These are phyloP conservation scores for Aspergillus aculeatus DNA, from an alignment of 2,329 filamentous ascomycete species.

Conservation along the genomic window DNA sequence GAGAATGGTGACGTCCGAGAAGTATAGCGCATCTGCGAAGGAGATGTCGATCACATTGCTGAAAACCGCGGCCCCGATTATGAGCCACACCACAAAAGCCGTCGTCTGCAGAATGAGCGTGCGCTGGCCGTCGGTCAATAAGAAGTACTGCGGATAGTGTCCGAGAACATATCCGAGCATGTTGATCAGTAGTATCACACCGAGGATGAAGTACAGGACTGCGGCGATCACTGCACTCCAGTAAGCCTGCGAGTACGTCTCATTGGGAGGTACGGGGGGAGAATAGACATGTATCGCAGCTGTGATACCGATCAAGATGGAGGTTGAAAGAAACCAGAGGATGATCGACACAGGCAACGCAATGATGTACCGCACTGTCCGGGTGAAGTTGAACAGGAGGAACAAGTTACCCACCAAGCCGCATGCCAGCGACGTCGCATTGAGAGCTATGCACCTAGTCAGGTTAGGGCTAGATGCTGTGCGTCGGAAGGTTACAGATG, in stretches of 20 bases:
- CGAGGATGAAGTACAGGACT: constrained; percentile 74
- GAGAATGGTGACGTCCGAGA: constrained; percentile 68
- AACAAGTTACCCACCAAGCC: constrained; percentile 78
- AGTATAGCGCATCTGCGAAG: constrained; percentile 76
- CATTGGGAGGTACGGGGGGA: constrained; percentile 45
- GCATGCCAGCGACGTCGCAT: constrained; percentile 72
- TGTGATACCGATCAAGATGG: constrained; percentile 65
- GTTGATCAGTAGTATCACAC: constrained; percentile 73
- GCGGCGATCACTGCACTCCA: constrained; percentile 84
- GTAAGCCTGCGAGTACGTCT: constrained; percentile 74
- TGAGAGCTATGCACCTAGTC: constrained; percentile 67
- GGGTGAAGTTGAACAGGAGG: constrained; percentile 83
- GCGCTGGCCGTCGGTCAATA: constrained; percentile 74
- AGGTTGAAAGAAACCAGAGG: constrained; percentile 68
- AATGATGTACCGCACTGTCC: constrained; percentile 73
- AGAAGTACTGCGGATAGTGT: constrained; percentile 76
- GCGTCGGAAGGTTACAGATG: background rate
- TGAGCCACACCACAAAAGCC: constrained; percentile 76
- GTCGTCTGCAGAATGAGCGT: constrained; percentile 91
- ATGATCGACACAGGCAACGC: constrained; percentile 81
- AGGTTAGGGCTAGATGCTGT: constrained; percentile 6
- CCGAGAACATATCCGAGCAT: constrained; percentile 73
- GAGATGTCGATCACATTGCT: constrained; percentile 69
- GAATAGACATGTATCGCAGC: constrained; percentile 64
- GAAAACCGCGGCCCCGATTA: constrained; percentile 74